Conservation (phyloP, 352 stramenopile genomes). For the Pythium sukuiense region DNA sequence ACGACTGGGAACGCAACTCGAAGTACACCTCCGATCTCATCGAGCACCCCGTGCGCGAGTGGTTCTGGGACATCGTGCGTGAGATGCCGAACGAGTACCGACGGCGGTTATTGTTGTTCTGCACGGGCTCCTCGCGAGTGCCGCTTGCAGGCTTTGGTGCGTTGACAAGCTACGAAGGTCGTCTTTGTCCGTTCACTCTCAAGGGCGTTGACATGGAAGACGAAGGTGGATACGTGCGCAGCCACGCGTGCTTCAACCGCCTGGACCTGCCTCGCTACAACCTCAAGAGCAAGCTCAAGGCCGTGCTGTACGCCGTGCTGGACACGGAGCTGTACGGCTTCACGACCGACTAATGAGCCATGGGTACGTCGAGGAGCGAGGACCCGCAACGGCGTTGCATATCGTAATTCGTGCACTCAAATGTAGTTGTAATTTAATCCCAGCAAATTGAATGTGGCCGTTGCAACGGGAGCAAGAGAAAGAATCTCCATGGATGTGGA, state of each 20-base stretch:
- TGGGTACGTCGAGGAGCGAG: neutral
- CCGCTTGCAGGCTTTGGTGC: conserved; percentile 56
- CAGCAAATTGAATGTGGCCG: conserved; percentile 6
- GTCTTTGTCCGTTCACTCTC: conserved; percentile 58
- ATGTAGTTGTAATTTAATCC: conserved; percentile 10
- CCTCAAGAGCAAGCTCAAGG: conserved; percentile 85
- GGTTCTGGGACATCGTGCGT: conserved; percentile 81
- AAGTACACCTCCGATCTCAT: conserved; percentile 25
- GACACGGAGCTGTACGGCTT: conserved; percentile 75
- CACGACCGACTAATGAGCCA: conserved; percentile 36
- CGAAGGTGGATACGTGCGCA: conserved; percentile 48
- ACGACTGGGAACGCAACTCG: conserved; percentile 91
- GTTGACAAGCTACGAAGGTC: conserved; percentile 62
- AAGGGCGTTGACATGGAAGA: conserved; percentile 36
- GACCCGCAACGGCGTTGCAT: neutral
- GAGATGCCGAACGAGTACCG: conserved; percentile 58
- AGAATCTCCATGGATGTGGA: neutral
- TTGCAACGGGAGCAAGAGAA: neutral
- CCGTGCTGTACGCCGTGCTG: conserved; percentile 63
- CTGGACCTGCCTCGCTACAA: conserved; percentile 96
- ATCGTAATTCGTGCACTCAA: neutral
- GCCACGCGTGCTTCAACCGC: conserved; percentile 82
- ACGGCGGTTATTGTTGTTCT: conserved; percentile 61
- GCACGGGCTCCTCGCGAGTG: conserved; percentile 64
- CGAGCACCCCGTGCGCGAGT: conserved; percentile 13